phyloP scores from a whole-genome alignment of 2,329 filamentous ascomycete species.

The Penicillium sp. region DNA sequence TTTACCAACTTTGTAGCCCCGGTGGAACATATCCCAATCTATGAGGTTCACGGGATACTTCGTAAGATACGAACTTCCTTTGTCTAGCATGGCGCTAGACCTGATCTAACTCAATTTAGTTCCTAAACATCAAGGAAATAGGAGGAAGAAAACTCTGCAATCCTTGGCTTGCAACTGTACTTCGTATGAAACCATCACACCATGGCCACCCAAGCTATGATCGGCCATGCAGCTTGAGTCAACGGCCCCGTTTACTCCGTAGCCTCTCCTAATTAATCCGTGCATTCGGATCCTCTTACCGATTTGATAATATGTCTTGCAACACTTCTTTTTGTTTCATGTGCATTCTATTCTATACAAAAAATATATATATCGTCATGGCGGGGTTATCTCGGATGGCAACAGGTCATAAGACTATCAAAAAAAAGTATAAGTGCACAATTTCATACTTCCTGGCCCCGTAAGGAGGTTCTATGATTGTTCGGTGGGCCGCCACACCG shows the following conservation, averaged over 20 bases:
- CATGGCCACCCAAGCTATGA: constrained; percentile 8
- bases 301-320: neutral
- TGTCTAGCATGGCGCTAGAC: constrained; percentile 10
- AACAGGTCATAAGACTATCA: constrained; percentile 4
- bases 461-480: constrained; percentile 1
- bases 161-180: neutral
- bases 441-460: neutral
- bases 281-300: constrained; percentile 20
- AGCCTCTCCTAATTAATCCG: constrained; percentile 22
- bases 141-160: constrained; percentile 10
- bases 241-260: constrained; percentile 2
- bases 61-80: constrained; percentile 2
- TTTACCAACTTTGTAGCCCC: neutral
- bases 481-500: constrained; percentile 4
- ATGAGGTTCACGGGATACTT: neutral
- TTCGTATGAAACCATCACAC: constrained; percentile 8
- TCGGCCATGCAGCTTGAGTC: constrained; percentile 21
- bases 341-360: neutral
- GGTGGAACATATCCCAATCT: neutral
- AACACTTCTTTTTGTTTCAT: neutral
- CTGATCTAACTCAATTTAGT: neutral
- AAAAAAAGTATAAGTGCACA: neutral
- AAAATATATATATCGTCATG: neutral
- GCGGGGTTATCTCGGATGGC: neutral
- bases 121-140: neutral